Evolutionary conservation across 2,329 filamentous ascomycete species (phyloP), one percentile per base, ranked within the genome.

Genomic region (Tolypocladium nubicola): DNA sequence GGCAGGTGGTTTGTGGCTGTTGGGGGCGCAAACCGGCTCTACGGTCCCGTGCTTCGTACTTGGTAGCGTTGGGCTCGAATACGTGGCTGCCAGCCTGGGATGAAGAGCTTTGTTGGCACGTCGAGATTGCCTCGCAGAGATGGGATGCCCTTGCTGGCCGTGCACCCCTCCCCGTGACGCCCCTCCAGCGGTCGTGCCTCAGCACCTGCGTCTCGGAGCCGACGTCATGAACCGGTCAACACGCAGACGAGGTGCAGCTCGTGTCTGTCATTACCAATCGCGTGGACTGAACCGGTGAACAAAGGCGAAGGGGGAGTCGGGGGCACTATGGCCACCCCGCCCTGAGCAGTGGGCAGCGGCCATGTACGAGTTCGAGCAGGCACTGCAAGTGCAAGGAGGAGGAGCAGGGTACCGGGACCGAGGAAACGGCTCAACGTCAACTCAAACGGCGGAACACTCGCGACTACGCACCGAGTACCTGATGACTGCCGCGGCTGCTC

Each of bases 161-260:
- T 11, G 30, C 47, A 50, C 30, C 47, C 47, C 47, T 50, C 47
- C 47, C 26, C 47, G 16, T 33, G n/a, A 26, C 21, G 13, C 33
- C 40, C 14, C 21, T 39, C 33, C 11, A 21, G 53, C 41, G n/a
- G 40, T 38, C 37, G 40, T 23, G 54, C 54, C 33, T 37, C 30
- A 23, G 40, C 39, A 49, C 30, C 43, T 41, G 54, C 54, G 37
- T 45, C 54, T 45, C 54, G 54, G 41, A 23, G 35, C 41, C 43
- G 54, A 47, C 54, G 30, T 47, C 40, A 54, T 16, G 53, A 53
- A 47, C 54, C 40, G 40, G 54, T 55, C 54, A 55, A 37, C 30
- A 38, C 43, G 53, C 41, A 55, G 40, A 30, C 49, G 53, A 55
- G 53, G 37, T 45, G 53, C 53, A 55, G 53, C 53, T 54, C 40